Base-by-base conservation (phyloP, 2,329 filamentous ascomycete genomes). In the Ceratocystis ficicola region DNA sequence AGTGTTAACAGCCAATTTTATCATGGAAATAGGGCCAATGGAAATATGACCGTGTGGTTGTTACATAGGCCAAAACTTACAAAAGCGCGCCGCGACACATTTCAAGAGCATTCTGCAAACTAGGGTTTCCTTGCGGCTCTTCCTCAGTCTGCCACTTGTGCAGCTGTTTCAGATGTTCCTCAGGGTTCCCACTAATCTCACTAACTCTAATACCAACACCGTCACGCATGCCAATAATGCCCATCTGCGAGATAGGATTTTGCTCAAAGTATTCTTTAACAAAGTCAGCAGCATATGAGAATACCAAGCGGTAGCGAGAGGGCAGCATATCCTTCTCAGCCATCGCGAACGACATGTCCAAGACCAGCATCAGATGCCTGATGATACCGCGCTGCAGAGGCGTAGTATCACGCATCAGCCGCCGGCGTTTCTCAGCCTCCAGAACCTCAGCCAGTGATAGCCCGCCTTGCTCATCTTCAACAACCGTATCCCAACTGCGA, bases 311-410 rank as follows among this genome's bases (percentile, higher is more conserved):
- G 75, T 93, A 92, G 68, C 93, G 84, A 55, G 86, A 96, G 5
- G 94, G 94, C 30, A 94, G 84, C 70, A 97, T 81, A 73, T 99
- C 94, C 76, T 97, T 97, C 75, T 97, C 92, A 4, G 85, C 77
- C 94, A 99, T 99, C 63, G 93, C 90, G 69, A 89, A 87, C 25
- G 90, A 95, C 76, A 97, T 87, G 75, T 99, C 94, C 44, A 99
- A 78, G 48, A 97, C 86, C 25, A 99, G 80, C 66, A 97, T 86
- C 62, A 97, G 78, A 76, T 99, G 93, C n/a, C 94, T 87, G 75
- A 99, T 99, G 72, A 99, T 99, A 69, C 94, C 94, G 71, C 94
- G 85, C 76, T 99, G 94, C 65, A 99, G 80, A 12, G 94, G 94
- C 61, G 93, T 97, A 32, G 94, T 97, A 74, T 99, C 94, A 15